Evolutionary conservation across 352 stramenopile genomes (phyloP), one percentile per base, ranked within the genome.

Genomic region (Pythium apleroticum): DNA sequence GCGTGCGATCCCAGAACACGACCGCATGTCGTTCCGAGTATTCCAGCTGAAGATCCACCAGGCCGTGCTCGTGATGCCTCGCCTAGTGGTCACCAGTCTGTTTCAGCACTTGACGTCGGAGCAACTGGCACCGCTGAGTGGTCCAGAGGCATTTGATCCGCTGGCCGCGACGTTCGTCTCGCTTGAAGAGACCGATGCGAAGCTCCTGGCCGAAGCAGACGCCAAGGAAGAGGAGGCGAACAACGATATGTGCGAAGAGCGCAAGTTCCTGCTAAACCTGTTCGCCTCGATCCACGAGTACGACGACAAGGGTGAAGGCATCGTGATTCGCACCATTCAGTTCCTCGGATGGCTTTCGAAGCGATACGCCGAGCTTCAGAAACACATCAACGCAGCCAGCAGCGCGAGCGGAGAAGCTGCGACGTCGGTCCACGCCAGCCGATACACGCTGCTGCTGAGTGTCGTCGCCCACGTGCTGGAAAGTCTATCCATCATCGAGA

Each of bases 41-140:
- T 93, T 95, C 54, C 86, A 95, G 64, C 63, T 86, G 48, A 92
- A 95, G 68, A 91, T 95, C 49, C 86, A 95, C 58, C 86, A 93
- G 57, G 86, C 77, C 4, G 78, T 93, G 19, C 52, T 95, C 12
- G 68, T 81, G 8, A 91, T 94, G 61, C 86, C 86, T 12, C 86
- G 84, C 50, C 55, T 86, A 19, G 71, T 91, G 8, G 73, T 78
- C 4, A 75, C 84, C 7, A 81, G 78, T 4, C 55, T 94, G 10
- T 91, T 94, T 54, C 81, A 90, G 65, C 90, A 94, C 68, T 72
- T 94, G 57, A 90, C 77, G 30, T 80, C 76, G 3, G 84, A 92
- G n/a, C 61, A 75, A 30, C 48, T 73, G 49, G 59, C 73, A 28
- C 59, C 67, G 41, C 41, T 73, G 46, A 58, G 37, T 60, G 55